Evolutionary conservation across 2,329 filamentous ascomycete species (phyloP), one percentile per base, ranked within the genome.

Genomic region (Ceratocystis ficicola): DNA sequence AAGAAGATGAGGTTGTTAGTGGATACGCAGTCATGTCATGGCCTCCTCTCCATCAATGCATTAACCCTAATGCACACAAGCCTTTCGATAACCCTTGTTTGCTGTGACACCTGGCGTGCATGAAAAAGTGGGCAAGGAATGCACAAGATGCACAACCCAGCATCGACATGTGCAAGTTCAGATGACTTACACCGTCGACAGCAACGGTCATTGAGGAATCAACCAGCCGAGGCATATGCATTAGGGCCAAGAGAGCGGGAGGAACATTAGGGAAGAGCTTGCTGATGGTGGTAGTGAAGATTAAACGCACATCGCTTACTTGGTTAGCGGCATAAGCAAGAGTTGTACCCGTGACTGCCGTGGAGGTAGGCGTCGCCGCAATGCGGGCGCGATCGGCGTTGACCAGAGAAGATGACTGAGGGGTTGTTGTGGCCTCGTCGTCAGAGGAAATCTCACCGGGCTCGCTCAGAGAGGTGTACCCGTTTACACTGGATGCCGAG

Each of bases 401-500:
- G 8, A 63, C 61, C 4, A 63, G 6, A 12, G 61, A 63, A 30
- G 44, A 28, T 48, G 10, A 48, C n/a, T 57, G 52, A 2, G 17
- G n/a, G 2, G 28, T 59, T n/a, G 17, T 3, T 3, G 55, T 32
- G 55, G 55, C 25, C 32, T 36, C 55, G 2, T 59, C 55, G 28
- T 59, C 55, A n/a, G 55, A 59, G 22, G 55, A 59, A 25, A 59
- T 36, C 22, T 59, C 55, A 28, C 55, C 55, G 30, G 55, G 55
- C 17, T 59, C 55, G 55, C 46, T 25, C 8, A 3, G 28, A 4
- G 46, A 64, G 5, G 48, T 15, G 41, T 20, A 52, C 28, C 46
- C 46, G 63, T 55, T 55, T 8, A 28, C 44, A 25, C 55, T 59
- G 5, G 55, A 32, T 4, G 55, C 55, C 3, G 55, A 59, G 22